These are phyloP conservation scores for Cinnamomum micranthum DNA, from an alignment of 164 flowering plant genomes.

Conservation along the genomic window DNA sequence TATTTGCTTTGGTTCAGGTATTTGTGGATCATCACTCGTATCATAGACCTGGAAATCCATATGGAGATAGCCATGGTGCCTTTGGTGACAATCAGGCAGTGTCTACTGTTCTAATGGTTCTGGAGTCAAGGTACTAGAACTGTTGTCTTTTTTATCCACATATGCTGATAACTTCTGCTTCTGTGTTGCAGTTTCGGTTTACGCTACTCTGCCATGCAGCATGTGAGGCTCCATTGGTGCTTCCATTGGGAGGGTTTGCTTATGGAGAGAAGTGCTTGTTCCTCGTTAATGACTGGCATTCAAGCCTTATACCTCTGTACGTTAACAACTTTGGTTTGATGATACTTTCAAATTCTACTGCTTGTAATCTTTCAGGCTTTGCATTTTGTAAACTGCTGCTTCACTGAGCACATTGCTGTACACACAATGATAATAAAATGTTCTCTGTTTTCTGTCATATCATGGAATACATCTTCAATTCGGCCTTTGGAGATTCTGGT, in stretches of 20 bases:
- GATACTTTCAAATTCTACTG: background rate
- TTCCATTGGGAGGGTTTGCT: conserved; percentile 83
- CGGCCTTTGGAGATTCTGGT: no score
- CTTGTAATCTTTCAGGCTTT: no score
- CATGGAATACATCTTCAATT: no score
- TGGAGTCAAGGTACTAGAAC: no score
- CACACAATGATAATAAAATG: no score
- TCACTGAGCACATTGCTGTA: no score
- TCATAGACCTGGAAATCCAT: conserved; percentile 91
- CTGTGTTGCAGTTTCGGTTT: conserved; percentile 75
- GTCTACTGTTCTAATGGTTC: conserved; percentile 4
- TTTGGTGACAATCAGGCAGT: conserved; percentile 92
- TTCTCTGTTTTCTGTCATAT: no score
- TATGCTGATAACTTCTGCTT: background rate
- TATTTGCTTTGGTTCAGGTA: conserved; percentile 39
- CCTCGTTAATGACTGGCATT: conserved; percentile 96
- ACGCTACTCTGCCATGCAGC: conserved; percentile 92
- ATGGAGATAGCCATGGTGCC: conserved; percentile 82
- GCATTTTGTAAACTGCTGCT: no score
- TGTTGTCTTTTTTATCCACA: background rate
- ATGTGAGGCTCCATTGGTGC: conserved; percentile 93
- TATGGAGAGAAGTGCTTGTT: conserved; percentile 90
- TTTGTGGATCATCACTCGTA: conserved; percentile 90
- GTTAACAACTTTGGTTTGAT: conserved; percentile 14
- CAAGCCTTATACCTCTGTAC: conserved; percentile 90